A percentile compares a stretch with the other conserved stretches of the same genome.
These are phyloP conservation scores for Stemphylium vesicarium DNA, from an alignment of 2,329 filamentous ascomycete species.

Conservation along the genomic window DNA sequence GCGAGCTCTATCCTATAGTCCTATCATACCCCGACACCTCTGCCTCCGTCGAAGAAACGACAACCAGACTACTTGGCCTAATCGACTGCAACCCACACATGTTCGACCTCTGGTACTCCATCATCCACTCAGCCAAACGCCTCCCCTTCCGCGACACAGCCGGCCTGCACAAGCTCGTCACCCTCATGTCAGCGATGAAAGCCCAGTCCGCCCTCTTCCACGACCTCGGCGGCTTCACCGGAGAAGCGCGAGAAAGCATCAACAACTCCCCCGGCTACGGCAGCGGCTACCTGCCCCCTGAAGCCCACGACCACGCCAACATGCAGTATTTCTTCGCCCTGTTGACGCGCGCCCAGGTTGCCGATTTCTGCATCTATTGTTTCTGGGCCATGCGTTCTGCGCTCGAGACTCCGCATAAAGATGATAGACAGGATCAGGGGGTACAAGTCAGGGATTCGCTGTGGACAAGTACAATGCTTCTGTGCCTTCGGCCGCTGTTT, in stretches of 20 bases:
- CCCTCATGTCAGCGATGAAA: not conserved
- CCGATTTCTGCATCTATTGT: constrained; percentile 2
- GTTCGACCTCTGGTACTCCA: not conserved
- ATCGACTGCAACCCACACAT: not conserved
- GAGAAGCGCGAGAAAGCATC: constrained; percentile 1
- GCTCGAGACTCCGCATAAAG: not conserved
- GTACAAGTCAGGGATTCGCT: not conserved
- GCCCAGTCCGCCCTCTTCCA: not conserved
- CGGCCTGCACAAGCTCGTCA: constrained; percentile 1
- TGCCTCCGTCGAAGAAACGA: not conserved
- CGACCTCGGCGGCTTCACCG: not conserved
- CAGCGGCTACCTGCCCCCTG: not conserved
- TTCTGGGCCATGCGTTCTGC: constrained; percentile 1
- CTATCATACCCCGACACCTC: not conserved
- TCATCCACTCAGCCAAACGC: constrained; percentile 7
- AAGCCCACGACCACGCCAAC: constrained; percentile 3
- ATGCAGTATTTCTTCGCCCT: constrained; percentile 9
- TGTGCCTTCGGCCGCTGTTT: not conserved
- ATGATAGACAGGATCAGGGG: not conserved
- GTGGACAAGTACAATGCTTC: constrained; percentile 1
- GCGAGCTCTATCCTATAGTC: not conserved
- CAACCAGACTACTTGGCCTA: not conserved
- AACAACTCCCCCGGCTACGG: not conserved
- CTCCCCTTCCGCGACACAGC: constrained; percentile 2
- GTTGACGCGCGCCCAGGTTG: not conserved